These are phyloP conservation scores for Melanomma pulvis-pyrius DNA, from an alignment of 495 filamentous ascomycete genomes.

Conservation along the genomic window DNA sequence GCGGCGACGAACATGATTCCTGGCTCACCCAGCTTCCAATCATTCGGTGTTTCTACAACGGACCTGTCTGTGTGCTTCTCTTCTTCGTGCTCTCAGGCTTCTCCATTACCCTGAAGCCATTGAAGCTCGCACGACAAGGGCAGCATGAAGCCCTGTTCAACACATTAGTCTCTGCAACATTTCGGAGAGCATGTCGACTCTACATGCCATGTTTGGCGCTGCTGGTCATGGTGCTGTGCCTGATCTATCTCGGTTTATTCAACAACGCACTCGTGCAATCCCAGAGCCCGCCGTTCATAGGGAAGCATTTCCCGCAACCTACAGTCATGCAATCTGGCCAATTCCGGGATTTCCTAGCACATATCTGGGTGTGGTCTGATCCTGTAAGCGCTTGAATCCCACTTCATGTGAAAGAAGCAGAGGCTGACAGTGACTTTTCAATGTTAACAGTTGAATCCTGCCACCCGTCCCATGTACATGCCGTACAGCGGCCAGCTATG, in stretches of 20 bases:
- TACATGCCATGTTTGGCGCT: constrained; percentile 4
- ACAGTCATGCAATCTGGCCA: no score
- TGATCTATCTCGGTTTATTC: background rate
- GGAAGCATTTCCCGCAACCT: no score
- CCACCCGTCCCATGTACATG: background rate
- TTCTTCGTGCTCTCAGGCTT: constrained; percentile 7
- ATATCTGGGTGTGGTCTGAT: no score
- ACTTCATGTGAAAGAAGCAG: no score
- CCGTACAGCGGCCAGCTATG: constrained; percentile 2
- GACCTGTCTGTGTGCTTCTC: background rate
- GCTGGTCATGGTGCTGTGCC: background rate
- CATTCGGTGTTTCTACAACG: constrained; percentile 1
- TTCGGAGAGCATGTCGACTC: background rate
- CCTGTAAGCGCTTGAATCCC: no score
- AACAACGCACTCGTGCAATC: background rate
- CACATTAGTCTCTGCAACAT: background rate
- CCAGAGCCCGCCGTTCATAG: background rate
- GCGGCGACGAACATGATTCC: background rate
- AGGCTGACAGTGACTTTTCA: background rate
- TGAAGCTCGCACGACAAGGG: background rate
- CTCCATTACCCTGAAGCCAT: background rate
- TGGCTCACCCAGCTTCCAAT: constrained; percentile 3
- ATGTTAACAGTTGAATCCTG: background rate
- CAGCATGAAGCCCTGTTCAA: background rate
- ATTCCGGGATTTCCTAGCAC: no score